These are phyloP conservation scores for Neurospora sp. DNA, from an alignment of 2,329 filamentous ascomycete species.

Conservation along the genomic window DNA sequence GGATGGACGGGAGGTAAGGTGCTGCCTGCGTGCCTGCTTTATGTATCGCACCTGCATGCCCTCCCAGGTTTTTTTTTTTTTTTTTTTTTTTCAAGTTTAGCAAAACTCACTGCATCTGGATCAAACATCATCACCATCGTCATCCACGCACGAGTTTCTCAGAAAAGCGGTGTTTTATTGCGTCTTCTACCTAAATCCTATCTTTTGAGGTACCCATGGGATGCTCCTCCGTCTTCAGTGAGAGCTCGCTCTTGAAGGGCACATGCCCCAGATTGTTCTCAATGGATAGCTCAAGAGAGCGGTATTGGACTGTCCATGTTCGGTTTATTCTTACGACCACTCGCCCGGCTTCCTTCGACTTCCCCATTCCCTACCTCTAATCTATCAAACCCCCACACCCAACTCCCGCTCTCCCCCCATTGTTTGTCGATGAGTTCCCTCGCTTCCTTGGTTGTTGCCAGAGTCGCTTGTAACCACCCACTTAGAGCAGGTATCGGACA, in stretches of 20 bases:
- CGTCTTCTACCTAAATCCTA: background rate
- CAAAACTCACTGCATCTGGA: background rate
- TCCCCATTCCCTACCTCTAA: background rate
- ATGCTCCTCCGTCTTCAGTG: background rate
- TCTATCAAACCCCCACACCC: background rate
- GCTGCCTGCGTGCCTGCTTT: background rate
- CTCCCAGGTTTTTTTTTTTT: background rate
- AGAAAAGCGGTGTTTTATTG: background rate
- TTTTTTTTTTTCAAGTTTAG: background rate
- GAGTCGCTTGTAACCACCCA: background rate
- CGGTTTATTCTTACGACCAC: background rate
- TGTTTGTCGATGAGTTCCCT: conserved; percentile 1
- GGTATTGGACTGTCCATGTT: background rate
- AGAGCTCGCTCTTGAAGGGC: no score
- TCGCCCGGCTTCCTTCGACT: background rate
- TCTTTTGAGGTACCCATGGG: background rate
- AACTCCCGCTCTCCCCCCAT: no score
- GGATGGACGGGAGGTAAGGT: background rate
- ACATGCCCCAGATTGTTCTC: no score
- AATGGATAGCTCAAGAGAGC: no score
- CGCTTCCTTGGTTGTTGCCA: background rate
- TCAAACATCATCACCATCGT: background rate
- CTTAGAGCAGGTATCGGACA: no score
- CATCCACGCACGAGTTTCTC: background rate
- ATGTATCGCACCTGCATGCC: background rate